Conservation (phyloP, 164 flowering plant species). For the Aristolochia contorta region DNA sequence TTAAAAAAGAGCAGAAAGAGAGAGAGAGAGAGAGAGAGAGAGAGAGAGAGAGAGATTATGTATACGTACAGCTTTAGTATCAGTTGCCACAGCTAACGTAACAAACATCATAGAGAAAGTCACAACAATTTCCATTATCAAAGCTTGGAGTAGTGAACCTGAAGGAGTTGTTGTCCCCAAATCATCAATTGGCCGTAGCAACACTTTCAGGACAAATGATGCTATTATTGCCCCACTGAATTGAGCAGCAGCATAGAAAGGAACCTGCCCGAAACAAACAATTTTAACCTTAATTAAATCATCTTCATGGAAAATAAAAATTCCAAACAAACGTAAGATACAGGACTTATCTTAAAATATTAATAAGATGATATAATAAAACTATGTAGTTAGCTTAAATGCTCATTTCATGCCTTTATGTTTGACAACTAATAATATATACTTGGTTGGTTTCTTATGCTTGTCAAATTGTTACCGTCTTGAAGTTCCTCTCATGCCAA, state of each 20-base stretch:
- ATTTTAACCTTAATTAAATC: no score
- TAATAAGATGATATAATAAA: no score
- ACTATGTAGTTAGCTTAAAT: no score
- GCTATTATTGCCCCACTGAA: constrained; percentile 50
- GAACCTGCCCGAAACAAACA: constrained; percentile 34
- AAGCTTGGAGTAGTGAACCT: constrained; percentile 49
- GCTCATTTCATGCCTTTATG: no score
- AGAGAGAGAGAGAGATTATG: not conserved
- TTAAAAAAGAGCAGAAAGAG: no score
- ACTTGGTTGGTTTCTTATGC: no score
- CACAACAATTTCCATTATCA: constrained; percentile 58
- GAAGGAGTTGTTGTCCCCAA: constrained; percentile 68
- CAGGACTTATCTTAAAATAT: no score
- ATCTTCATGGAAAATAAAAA: not conserved
- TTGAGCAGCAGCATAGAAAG: constrained; percentile 61
- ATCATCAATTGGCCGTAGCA: constrained; percentile 49
- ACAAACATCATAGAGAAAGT: constrained; percentile 83
- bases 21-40: no score
- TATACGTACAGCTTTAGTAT: constrained; percentile 59
- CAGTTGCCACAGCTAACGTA: constrained; percentile 75
- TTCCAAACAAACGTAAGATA: not conserved
- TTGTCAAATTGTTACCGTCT: no score
- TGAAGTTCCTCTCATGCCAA: no score
- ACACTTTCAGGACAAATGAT: constrained; percentile 31
- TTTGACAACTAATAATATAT: no score